Conservation (phyloP, 192 early-diverging fungal genomes). For the Coemansia sp. region DNA sequence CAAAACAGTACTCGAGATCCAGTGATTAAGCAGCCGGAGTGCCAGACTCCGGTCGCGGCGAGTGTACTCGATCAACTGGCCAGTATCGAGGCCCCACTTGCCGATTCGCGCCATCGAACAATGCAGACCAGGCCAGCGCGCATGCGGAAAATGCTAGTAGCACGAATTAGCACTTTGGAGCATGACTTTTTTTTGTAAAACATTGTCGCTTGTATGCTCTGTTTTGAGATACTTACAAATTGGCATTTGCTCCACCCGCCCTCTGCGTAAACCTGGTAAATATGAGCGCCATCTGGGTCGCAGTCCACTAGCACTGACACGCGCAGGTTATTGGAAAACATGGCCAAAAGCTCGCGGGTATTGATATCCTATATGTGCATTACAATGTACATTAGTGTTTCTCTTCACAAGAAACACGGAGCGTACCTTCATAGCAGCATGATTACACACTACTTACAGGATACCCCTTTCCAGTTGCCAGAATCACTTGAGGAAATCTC, state of each 20-base stretch:
- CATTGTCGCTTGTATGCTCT: background rate
- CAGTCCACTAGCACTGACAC: slow-evolving; percentile 40
- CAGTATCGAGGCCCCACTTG: slow-evolving; percentile 33
- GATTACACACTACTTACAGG: slow-evolving; percentile 28
- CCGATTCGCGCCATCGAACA: slow-evolving; percentile 31
- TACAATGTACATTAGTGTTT: background rate
- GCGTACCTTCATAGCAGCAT: background rate
- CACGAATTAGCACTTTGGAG: background rate
- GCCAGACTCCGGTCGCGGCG: slow-evolving; percentile 31
- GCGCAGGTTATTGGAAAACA: slow-evolving; percentile 3
- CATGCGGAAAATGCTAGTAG: slow-evolving; percentile 17
- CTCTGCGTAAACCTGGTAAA: slow-evolving; percentile 46
- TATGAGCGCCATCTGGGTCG: slow-evolving; percentile 51
- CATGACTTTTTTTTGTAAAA: too few relatives aligned
- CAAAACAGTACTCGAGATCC: slow-evolving; percentile 5
- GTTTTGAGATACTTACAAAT: slow-evolving; percentile 16
- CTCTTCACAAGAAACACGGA: background rate
- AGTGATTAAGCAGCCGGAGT: slow-evolving; percentile 30
- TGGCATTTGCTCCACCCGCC: slow-evolving; percentile 18
- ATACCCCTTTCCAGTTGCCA: slow-evolving; percentile 48
- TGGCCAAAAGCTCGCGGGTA: slow-evolving; percentile 32
- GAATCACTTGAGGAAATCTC: slow-evolving; percentile 28
- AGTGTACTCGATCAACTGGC: slow-evolving; percentile 33
- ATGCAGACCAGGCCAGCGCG: slow-evolving; percentile 42
- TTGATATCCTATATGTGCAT: slow-evolving; percentile 41